Conservation (phyloP, 306 rosid species). For the Acacia confusa region DNA sequence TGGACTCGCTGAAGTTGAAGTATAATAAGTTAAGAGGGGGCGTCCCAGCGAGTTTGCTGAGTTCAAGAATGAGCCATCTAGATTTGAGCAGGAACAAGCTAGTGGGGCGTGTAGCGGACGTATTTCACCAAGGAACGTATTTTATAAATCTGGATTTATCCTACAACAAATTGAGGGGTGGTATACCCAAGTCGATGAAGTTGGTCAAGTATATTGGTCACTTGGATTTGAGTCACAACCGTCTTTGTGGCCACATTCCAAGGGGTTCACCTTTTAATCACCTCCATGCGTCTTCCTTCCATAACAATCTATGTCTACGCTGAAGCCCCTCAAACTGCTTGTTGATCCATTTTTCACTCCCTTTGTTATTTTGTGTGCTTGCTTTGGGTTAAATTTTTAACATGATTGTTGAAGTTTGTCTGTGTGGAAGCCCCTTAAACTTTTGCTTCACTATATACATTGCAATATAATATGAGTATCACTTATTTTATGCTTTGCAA, state of each 20-base stretch:
- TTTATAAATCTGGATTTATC: constrained; percentile 76
- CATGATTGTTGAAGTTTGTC: background rate
- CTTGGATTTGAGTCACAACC: constrained; percentile 78
- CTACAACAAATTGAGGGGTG: constrained; percentile 52
- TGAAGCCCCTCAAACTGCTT: constrained; percentile 60
- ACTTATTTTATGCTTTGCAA: background rate
- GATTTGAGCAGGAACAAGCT: constrained; percentile 67
- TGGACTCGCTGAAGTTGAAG: constrained; percentile 66
- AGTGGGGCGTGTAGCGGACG: constrained; percentile 54
- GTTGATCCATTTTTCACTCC: constrained; percentile 14
- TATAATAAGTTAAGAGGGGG: constrained; percentile 53
- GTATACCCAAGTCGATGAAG: constrained; percentile 51
- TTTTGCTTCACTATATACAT: background rate
- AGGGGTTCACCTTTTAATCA: constrained; percentile 57
- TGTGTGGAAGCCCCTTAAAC: too few species aligned
- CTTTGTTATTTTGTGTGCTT: background rate
- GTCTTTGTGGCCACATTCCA: constrained; percentile 60
- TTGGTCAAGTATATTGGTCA: constrained; percentile 60
- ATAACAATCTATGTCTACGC: constrained; percentile 50
- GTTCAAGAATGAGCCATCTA: constrained; percentile 58
- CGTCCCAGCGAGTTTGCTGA: constrained; percentile 56
- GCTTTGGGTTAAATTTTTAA: background rate
- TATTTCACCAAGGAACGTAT: constrained; percentile 56
- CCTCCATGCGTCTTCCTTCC: constrained; percentile 50
- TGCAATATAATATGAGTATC: background rate